Base-by-base conservation (phyloP, 495 filamentous ascomycete genomes). In the Chaetomium tenue region DNA sequence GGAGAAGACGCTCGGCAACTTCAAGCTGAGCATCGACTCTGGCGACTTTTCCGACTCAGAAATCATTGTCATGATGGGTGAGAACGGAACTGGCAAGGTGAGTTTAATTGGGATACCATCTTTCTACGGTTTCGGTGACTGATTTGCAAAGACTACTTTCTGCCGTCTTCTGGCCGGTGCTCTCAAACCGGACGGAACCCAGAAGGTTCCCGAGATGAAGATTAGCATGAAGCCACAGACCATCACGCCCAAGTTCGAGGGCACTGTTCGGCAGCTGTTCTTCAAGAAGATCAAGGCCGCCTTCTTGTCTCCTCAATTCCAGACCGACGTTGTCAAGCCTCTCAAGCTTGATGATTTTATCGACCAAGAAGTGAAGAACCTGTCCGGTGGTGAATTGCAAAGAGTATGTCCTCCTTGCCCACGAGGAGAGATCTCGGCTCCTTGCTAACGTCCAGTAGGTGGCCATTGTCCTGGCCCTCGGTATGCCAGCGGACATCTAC, bases 201-300 rank as follows among this genome's bases (percentile, higher is more conserved):
- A 83, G 66, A 87, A 86, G 61, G 84, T 98, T 3, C 94, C 94
- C 15, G 87, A 88, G 65, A 94, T 98, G 92, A 91, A 89, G 81
- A 94, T 98, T 72, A 91, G 88, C 82, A 93, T 98, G 94, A 98
- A 98, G 86, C 94, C 95, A 25, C 94, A 98, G 81, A 98, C 95
- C 76, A 97, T 98, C 70, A 98, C 92, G 3, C 93, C 94, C 69
- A 98, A 96, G 79, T 98, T 97, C 77, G 86, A 89, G 68, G 93
- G 93, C 58, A 96, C 92, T n/a, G 93, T 96, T 44, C 89, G 92
- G 44, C 91, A 96, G 75, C 85, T 96, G 57, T 76, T 76, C 69
- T 77, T 77, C 72, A 76, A 77, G 87, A 91, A 92, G 81, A 98
- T 98, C 79, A 96, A 95, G 84, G 87, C 91, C 51, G 88, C 94